Conservation (phyloP, 78 protist genomes). For the Guillardia theta region DNA sequence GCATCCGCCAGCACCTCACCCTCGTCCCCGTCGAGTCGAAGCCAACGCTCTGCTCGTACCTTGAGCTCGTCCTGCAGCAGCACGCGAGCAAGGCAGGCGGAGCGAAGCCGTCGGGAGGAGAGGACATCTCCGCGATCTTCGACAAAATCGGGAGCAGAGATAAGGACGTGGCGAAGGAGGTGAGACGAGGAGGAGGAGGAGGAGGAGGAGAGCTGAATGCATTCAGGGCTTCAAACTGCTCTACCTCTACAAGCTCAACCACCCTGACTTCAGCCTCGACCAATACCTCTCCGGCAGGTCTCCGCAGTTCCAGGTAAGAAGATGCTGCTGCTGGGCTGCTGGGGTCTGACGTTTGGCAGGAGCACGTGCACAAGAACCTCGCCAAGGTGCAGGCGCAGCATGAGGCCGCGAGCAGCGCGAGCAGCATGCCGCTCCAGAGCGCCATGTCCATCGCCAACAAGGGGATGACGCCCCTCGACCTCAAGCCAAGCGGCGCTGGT, state of each 20-base stretch:
- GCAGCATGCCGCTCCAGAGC: neutral
- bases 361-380: slow-evolving; percentile 9
- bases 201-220: neutral
- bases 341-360: neutral
- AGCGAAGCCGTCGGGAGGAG: neutral
- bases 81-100: slow-evolving; percentile 3
- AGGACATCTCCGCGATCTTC: neutral
- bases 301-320: neutral
- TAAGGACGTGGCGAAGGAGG: neutral
- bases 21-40: neutral
- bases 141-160: slow-evolving; percentile 12
- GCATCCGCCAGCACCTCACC: slow-evolving; percentile 31
- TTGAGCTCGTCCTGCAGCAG: slow-evolving; percentile 34
- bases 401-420: neutral
- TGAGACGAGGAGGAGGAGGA: neutral
- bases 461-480: neutral
- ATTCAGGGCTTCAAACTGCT: slow-evolving; percentile 4
- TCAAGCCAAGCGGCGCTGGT: neutral
- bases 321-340: neutral
- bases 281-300: neutral
- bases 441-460: neutral
- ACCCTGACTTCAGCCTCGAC: neutral
- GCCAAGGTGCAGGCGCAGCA: neutral
- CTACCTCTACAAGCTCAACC: neutral
- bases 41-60: slow-evolving; percentile 38